These are phyloP conservation scores for Phaeotremella fagi DNA, from an alignment of 768 basidiomycete species.

Conservation along the genomic window DNA sequence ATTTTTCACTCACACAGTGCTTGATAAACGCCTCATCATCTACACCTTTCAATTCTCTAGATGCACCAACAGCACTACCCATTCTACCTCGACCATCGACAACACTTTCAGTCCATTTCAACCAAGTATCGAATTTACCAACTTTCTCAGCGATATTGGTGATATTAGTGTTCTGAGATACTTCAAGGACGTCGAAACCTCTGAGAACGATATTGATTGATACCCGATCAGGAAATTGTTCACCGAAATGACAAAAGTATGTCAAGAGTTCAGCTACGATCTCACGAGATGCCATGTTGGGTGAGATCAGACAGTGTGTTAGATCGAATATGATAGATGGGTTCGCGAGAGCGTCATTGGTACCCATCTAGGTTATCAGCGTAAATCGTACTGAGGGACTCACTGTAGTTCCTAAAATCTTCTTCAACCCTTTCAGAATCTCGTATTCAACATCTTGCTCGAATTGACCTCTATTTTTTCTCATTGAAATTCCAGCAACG, in stretches of 20 bases:
- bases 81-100: conserved; percentile 83
- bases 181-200: conserved; percentile 58
- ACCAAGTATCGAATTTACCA: conserved; percentile 74
- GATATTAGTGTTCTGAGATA: conserved; percentile 22
- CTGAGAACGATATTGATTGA: conserved; percentile 65
- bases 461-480: conserved; percentile 52
- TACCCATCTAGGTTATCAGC: conserved; percentile 55
- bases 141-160: conserved; percentile 31
- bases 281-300: conserved; percentile 72
- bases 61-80: conserved; percentile 92
- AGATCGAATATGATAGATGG: conserved; percentile 71
- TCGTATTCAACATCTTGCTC: conserved; percentile 79
- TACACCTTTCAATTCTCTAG: conserved; percentile 67
- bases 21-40: conserved; percentile 52
- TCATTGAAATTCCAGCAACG: conserved; percentile 14
- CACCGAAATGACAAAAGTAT: conserved; percentile 66
- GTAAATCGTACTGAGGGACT: conserved; percentile 4
- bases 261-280: conserved; percentile 71
- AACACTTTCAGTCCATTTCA: conserved; percentile 69
- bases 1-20: conserved; percentile 45
- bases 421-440: conserved; percentile 77
- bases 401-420: conserved; percentile 64
- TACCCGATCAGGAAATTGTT: conserved; percentile 49
- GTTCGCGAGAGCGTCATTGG: conserved; percentile 68
- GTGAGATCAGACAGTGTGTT: conserved; percentile 73